Conservation (phyloP, 331 rosid species). For the Pyracantha coccinea region DNA sequence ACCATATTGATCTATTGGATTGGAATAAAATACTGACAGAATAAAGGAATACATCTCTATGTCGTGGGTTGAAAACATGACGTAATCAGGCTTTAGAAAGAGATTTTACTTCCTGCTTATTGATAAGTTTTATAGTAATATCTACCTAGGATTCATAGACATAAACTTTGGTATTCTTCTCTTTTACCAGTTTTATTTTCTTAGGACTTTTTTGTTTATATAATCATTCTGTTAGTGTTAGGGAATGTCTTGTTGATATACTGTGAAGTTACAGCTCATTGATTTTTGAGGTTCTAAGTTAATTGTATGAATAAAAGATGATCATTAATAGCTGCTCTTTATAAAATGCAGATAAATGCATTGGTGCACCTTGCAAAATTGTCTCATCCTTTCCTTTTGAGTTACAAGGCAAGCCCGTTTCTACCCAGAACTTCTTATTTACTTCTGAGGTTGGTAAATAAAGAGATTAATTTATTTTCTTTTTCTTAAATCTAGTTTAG, state of each 20-base stretch:
- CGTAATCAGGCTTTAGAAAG: not conserved
- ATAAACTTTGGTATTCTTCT: not conserved
- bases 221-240: not conserved
- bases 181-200: not conserved
- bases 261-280: not conserved
- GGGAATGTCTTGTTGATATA: not conserved
- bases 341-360: conserved; percentile 5
- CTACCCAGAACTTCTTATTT: conserved; percentile 27
- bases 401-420: conserved; percentile 24
- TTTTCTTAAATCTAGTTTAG: not conserved
- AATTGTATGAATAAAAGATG: not conserved
- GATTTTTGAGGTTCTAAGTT: not conserved
- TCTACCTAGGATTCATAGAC: not conserved
- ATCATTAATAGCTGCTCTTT: not conserved
- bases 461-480: not conserved
- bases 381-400: conserved; percentile 25
- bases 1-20: not conserved
- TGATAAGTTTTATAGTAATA: not conserved
- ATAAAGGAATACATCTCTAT: not conserved
- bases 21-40: not conserved
- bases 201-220: not conserved
- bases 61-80: not conserved
- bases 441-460: conserved; percentile 29
- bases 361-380: conserved; percentile 28
- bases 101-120: not conserved